Evolutionary conservation across 73 alveolate species (phyloP), one percentile per base, ranked within the genome.

Genomic region (Symbiodinium pilosum): DNA sequence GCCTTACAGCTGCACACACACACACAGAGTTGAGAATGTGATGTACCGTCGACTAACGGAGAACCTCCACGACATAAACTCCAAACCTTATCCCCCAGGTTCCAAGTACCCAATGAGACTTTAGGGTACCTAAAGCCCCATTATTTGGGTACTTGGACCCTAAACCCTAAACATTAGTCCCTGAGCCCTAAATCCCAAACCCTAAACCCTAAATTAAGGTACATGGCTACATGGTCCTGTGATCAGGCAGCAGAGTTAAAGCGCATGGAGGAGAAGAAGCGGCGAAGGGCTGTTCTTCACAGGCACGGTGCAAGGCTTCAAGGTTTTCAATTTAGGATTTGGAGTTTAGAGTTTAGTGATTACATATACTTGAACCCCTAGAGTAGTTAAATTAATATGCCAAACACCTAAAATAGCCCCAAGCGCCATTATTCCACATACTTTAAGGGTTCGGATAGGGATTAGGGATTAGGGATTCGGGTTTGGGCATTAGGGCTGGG

Each of bases 181-280:
- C 84, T n/a, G 9, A n/a, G 12, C 84, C 43, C 43, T 71, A 4
- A 32, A 32, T 28, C 26, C 26, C 26, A 36, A 3, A 2, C 41
- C 43, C 30, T 9, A 2, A 18, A 68, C 26, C 83, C 39, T 24
- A 3, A 0, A 28, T 2, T n/a, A n/a, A n/a, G n/a, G n/a, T n/a
- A n/a, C n/a, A n/a, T n/a, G n/a, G n/a, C n/a, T n/a, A n/a, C n/a
- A 8, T 30, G 43, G 85, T 16, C 28, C 14, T n/a, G 32, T 9
- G 34, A 28, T 28, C 39, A 71, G 85, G 85, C 85, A 30, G 85
- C 43, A 43, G 85, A 71, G 85, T 43, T 71, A 26, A n/a, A 34
- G 85, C 85, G 85, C 85, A 18, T 71, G 32, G 85, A 71, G 85
- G 43, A 71, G 43, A n/a, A 34, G 47, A n/a, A 71, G 47, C 85